Evolutionary conservation across 805 yeast genomes (phyloP).

Genomic region (Ogataea trehalophila): DNA sequence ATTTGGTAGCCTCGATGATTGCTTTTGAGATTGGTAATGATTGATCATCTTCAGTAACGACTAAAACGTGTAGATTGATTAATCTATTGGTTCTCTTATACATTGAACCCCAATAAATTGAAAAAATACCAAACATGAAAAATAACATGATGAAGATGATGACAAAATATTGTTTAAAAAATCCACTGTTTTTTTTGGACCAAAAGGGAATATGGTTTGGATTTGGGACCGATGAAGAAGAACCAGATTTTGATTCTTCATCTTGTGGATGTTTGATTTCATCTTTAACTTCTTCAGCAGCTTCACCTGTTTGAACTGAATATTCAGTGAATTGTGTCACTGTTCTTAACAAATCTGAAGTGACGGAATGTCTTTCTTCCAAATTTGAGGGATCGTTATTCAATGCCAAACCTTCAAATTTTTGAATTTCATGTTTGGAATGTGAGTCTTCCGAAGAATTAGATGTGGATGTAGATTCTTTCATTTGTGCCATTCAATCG

Average conservation of each 20-base stretch:
- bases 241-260: background rate
- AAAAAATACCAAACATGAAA: slow-evolving; percentile 34
- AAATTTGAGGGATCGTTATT: background rate
- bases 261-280: slow-evolving; percentile 1
- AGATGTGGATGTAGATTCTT: too few species aligned
- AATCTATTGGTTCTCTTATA: slow-evolving; percentile 28
- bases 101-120: slow-evolving; percentile 49
- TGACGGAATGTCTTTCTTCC: background rate
- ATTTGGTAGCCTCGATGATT: slow-evolving; percentile 12
- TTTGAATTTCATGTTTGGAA: too few species aligned
- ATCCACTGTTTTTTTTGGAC: slow-evolving; percentile 10
- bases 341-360: slow-evolving; percentile 12
- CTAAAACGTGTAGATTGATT: slow-evolving; percentile 33
- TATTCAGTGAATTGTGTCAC: slow-evolving; percentile 22
- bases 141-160: slow-evolving; percentile 28
- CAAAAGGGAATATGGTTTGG: slow-evolving; percentile 10
- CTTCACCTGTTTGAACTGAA: slow-evolving; percentile 11
- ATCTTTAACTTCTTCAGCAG: slow-evolving; percentile 5
- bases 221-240: background rate
- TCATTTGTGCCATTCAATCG: too few species aligned
- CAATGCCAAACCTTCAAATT: too few species aligned
- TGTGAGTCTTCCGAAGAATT: too few species aligned
- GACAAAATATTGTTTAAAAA: slow-evolving; percentile 10
- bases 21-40: slow-evolving; percentile 30
- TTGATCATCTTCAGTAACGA: slow-evolving; percentile 34